These are phyloP conservation scores for Eutrema salsugineum DNA, from an alignment of 441 rosid species.

Conservation along the genomic window DNA sequence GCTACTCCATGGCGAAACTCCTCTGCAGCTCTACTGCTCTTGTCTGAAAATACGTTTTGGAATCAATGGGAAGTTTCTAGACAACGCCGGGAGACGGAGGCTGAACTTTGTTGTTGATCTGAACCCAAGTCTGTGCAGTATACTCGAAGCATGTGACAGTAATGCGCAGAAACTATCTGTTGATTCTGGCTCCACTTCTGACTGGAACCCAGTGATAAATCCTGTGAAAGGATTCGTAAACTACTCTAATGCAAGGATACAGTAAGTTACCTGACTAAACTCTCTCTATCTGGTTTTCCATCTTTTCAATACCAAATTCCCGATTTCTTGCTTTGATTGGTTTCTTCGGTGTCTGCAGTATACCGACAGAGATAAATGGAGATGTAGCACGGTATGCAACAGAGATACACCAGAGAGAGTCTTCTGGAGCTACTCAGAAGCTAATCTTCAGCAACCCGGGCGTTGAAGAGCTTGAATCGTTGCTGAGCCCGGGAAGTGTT, in stretches of 20 bases:
- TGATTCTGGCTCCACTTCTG: slow-evolving; percentile 55
- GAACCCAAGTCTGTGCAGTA: slow-evolving; percentile 39
- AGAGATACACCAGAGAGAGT: slow-evolving; percentile 57
- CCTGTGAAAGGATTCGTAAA: slow-evolving; percentile 34
- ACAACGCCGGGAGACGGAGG: slow-evolving; percentile 56
- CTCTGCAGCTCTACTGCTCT: slow-evolving; percentile 56
- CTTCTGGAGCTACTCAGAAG: slow-evolving; percentile 44
- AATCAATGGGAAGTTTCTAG: slow-evolving; percentile 42
- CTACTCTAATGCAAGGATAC: slow-evolving; percentile 47
- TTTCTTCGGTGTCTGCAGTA: slow-evolving; percentile 38
- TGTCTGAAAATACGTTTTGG: slow-evolving; percentile 58
- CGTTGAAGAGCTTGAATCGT: slow-evolving; percentile 42
- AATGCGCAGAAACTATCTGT: slow-evolving; percentile 34
- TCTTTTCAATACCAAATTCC: background rate
- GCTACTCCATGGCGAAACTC: slow-evolving; percentile 38
- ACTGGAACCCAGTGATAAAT: slow-evolving; percentile 55
- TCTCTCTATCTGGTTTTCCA: background rate
- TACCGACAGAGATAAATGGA: slow-evolving; percentile 43
- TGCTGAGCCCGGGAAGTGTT: slow-evolving; percentile 39
- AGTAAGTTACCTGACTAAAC: slow-evolving; percentile 47
- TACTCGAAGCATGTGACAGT: slow-evolving; percentile 61
- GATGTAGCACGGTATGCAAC: slow-evolving; percentile 46
- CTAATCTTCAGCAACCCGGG: slow-evolving; percentile 45
- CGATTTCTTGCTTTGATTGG: slow-evolving; percentile 7
- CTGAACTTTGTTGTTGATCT: slow-evolving; percentile 63